These are phyloP conservation scores for Nicotiana tomentosiformis DNA, from an alignment of 257 asterid genomes.

Conservation along the genomic window DNA sequence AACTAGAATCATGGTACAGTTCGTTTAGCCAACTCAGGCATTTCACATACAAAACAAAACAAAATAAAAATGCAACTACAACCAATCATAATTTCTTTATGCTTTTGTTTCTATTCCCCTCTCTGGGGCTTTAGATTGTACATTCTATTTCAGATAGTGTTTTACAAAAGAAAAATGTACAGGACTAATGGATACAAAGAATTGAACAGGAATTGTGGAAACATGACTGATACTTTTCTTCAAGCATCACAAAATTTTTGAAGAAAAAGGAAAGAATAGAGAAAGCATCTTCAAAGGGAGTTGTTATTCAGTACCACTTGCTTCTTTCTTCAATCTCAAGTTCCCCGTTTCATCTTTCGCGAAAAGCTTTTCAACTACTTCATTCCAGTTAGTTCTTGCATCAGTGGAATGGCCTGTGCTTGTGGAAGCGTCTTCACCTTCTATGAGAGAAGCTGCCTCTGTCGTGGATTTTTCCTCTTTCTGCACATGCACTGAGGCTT, in stretches of 20 bases:
- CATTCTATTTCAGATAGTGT: neutral
- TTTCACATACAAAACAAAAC: neutral
- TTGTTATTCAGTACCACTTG: slow-evolving; percentile 8
- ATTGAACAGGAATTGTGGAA: neutral
- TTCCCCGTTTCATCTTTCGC: slow-evolving; percentile 42
- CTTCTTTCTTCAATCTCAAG: slow-evolving; percentile 32
- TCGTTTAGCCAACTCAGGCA: neutral
- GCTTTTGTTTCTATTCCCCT: neutral
- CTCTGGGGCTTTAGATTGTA: neutral
- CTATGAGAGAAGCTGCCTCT: slow-evolving; percentile 16
- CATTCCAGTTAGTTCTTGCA: slow-evolving; percentile 68
- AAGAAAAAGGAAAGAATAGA: neutral
- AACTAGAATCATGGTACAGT: neutral
- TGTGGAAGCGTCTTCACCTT: slow-evolving; percentile 16
- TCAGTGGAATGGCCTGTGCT: slow-evolving; percentile 18
- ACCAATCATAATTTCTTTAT: neutral
- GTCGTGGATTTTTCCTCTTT: slow-evolving; percentile 31
- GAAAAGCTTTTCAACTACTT: slow-evolving; percentile 54
- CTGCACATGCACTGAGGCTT: neutral
- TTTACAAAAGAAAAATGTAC: neutral
- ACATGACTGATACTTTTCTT: neutral
- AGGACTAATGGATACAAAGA: neutral
- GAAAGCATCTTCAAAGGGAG: neutral
- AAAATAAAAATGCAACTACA: neutral
- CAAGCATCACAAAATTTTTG: neutral